Evolutionary conservation across 306 rosid genomes (phyloP), one percentile per base, ranked within the genome.

Genomic region (Arachis stenosperma): DNA sequence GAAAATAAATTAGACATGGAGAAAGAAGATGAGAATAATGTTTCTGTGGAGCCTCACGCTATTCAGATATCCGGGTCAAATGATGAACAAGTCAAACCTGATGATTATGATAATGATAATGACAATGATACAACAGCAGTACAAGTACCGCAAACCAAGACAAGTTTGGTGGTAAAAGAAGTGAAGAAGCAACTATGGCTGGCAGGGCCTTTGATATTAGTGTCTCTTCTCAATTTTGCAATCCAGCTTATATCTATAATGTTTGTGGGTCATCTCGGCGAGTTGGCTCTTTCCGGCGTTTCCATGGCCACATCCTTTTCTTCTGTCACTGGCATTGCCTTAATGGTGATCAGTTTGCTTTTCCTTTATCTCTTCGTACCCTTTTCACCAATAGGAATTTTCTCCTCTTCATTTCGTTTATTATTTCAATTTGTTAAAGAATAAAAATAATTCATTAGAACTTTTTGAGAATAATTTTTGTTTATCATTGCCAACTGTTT

Each of bases 211-310:
- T 54, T 88, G 52, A 53, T 88, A 9, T 69, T 59, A 13, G 93
- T 81, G 47, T 65, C 76, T 62, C 47, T 90, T 2, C 73, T 88
- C 8, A 88, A 77, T 43, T 83, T 53, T 36, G 71, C 85, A 78
- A 63, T 83, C 6, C 90, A 84, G 77, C 66, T 86, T 52, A 85
- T 90, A 50, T 86, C 97, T 17, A 64, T 90, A 1, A 90, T 88
- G 97, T 88, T 86, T 39, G 90, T 88, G 0, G 91, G 93, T 4
- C 97, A 86, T 73, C 93, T 84, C 6, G 93, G 90, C 4, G 77
- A 86, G 4, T 8, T 88, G 30, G 13, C 90, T 43, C 90, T 86
- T 53, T 76, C 94, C 0, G 92, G 85, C 51, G 89, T 91, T 71
- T 78, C 94, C 14, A 81, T 90, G 90, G 97, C 92, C 5, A 76